Conservation (phyloP, 1,139 yeast species). For the Casaregolazyma lundiana region DNA sequence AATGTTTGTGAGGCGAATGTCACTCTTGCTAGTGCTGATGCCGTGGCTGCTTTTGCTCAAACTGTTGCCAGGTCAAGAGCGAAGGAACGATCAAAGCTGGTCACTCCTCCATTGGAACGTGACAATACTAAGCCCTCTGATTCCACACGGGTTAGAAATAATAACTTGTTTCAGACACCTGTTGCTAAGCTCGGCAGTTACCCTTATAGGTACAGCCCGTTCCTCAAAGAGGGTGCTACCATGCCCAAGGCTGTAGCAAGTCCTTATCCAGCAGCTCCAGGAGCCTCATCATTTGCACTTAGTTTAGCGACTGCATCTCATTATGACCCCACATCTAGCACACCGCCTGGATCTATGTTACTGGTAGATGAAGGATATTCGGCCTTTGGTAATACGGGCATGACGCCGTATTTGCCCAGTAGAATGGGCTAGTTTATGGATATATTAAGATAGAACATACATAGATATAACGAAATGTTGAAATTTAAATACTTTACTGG, state of each 20-base stretch:
- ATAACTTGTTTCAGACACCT: conserved; percentile 8
- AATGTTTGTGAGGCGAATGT: conserved; percentile 3
- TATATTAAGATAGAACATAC: neutral
- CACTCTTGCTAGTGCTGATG: conserved; percentile 18
- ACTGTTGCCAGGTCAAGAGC: conserved; percentile 25
- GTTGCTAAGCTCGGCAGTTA: conserved; percentile 1
- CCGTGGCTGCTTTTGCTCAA: conserved; percentile 30
- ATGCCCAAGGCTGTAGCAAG: neutral
- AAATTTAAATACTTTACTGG: no score
- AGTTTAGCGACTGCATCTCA: neutral
- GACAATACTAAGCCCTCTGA: neutral
- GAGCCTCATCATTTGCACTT: neutral
- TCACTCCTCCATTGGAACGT: conserved; percentile 5
- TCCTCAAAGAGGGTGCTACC: conserved; percentile 5
- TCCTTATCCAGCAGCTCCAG: conserved; percentile 1
- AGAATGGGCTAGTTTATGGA: neutral
- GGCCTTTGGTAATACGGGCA: conserved; percentile 26
- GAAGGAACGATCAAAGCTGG: conserved; percentile 11
- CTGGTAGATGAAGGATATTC: conserved; percentile 20
- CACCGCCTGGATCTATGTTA: conserved; percentile 31
- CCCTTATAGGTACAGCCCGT: conserved; percentile 8
- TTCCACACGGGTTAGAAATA: neutral
- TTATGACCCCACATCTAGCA: conserved; percentile 13
- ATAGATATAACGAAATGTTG: neutral
- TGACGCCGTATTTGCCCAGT: conserved; percentile 29